Evolutionary conservation across 495 filamentous ascomycete species (phyloP).

Genomic region (Talaromyces thailandensis): DNA sequence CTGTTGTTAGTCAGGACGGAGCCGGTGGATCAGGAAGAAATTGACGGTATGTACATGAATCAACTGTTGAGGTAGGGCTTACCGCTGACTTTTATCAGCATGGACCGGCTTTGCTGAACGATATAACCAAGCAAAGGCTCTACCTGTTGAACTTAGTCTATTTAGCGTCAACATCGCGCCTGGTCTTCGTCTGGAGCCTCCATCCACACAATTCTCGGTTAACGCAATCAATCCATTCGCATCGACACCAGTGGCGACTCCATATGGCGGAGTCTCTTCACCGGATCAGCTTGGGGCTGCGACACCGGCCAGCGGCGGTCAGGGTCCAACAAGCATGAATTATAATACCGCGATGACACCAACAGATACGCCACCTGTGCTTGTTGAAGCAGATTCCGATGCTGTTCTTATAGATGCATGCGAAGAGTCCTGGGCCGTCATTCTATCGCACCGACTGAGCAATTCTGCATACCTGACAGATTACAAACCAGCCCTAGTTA

Average conservation of each 20-base stretch:
- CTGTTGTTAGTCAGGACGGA: constrained; percentile 68
- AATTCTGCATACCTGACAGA: constrained; percentile 55
- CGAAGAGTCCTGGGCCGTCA: constrained; percentile 74
- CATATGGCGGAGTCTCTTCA: constrained; percentile 31
- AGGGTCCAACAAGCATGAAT: constrained; percentile 19
- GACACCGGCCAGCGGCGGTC: constrained; percentile 19
- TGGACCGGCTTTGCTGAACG: constrained; percentile 38
- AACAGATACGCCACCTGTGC: constrained; percentile 27
- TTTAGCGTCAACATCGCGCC: constrained; percentile 58
- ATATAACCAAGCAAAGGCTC: constrained; percentile 37
- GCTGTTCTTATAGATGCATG: constrained; percentile 65
- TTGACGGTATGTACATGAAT: constrained; percentile 38
- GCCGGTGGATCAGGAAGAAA: constrained; percentile 64
- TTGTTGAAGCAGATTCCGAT: constrained; percentile 56
- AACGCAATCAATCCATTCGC: constrained; percentile 25
- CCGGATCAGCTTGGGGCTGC: constrained; percentile 32
- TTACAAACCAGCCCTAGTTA: constrained; percentile 54
- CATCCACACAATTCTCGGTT: constrained; percentile 10
- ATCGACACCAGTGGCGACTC: constrained; percentile 36
- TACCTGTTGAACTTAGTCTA: constrained; percentile 45
- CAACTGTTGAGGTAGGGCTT: background rate
- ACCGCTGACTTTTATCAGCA: constrained; percentile 17
- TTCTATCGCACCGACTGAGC: constrained; percentile 63
- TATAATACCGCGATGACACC: constrained; percentile 41
- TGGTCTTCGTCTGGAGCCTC: constrained; percentile 46